A percentile compares a stretch with the other conserved stretches of the same genome.
phyloP scores from a whole-genome alignment of 352 stramenopile species.

The Pythium plurisporium region DNA sequence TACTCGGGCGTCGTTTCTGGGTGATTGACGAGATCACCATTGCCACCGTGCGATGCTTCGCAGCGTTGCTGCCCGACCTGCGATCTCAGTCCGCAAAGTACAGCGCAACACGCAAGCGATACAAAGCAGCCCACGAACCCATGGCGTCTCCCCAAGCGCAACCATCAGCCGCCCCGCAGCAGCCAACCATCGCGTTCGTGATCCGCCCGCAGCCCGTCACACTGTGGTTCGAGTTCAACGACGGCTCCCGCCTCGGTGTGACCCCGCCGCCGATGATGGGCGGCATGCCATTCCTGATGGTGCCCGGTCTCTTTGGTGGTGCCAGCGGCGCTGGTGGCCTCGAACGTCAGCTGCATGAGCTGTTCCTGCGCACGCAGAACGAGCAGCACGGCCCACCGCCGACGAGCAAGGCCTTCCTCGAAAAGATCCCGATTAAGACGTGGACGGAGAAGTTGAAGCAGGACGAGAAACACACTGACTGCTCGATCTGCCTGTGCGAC shows the following conservation, averaged over 20 bases:
- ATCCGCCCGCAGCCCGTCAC: slow-evolving; percentile 52
- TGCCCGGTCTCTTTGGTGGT: slow-evolving; percentile 1
- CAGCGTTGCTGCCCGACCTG: neutral
- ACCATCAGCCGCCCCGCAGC: slow-evolving; percentile 13
- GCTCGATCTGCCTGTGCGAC: slow-evolving; percentile 71
- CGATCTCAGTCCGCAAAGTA: slow-evolving; percentile 27
- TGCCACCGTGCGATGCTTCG: neutral
- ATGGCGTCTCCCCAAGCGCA: slow-evolving; percentile 15
- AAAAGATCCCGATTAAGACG: slow-evolving; percentile 57
- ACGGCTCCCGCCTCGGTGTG: slow-evolving; percentile 47
- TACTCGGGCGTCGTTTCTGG: neutral
- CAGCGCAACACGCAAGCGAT: slow-evolving; percentile 12
- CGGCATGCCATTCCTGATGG: slow-evolving; percentile 24
- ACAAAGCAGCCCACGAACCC: neutral
- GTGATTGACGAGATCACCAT: slow-evolving; percentile 15
- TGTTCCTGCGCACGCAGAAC: slow-evolving; percentile 59
- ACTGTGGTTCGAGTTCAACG: slow-evolving; percentile 51
- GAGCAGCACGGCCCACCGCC: slow-evolving; percentile 59
- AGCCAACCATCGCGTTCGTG: slow-evolving; percentile 39
- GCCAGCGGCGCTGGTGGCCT: slow-evolving; percentile 15
- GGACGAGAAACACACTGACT: slow-evolving; percentile 54
- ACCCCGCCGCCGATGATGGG: slow-evolving; percentile 36
- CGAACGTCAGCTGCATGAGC: slow-evolving; percentile 47
- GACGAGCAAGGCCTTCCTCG: slow-evolving; percentile 65
- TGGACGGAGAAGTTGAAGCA: slow-evolving; percentile 41